Conservation (phyloP, 1,284 basidiomycete genomes). For the Leccinum solheimii region DNA sequence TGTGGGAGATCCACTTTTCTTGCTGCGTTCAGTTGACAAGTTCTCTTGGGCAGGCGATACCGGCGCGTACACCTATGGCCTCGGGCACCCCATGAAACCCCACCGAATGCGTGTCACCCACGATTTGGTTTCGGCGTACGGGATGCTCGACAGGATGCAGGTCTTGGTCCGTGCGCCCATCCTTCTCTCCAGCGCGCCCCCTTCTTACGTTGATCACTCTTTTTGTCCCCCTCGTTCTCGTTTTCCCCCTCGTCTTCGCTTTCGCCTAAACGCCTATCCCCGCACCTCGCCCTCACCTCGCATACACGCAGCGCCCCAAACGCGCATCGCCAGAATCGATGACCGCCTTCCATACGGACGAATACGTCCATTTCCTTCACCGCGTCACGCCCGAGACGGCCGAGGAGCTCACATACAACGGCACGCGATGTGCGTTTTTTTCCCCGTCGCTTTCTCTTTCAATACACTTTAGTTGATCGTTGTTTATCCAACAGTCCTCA, state of each 20-base stretch:
- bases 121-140: slow-evolving; percentile 88
- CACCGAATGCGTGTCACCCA: slow-evolving; percentile 93
- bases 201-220: too few species aligned
- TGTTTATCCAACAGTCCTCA: slow-evolving; percentile 64
- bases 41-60: slow-evolving; percentile 60
- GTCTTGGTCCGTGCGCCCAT: background rate
- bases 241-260: too few species aligned
- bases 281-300: background rate
- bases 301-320: slow-evolving; percentile 50
- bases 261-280: background rate
- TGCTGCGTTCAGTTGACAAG: background rate
- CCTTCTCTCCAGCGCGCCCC: background rate
- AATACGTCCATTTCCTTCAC: slow-evolving; percentile 91
- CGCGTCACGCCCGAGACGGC: slow-evolving; percentile 88
- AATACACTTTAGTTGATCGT: slow-evolving; percentile 6
- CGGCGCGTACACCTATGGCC: slow-evolving; percentile 83
- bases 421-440: slow-evolving; percentile 60
- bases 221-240: too few species aligned
- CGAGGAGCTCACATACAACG: slow-evolving; percentile 81
- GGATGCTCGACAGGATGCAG: slow-evolving; percentile 89
- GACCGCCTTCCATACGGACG: slow-evolving; percentile 96
- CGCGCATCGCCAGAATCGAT: slow-evolving; percentile 76
- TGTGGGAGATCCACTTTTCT: slow-evolving; percentile 7
- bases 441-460: background rate
- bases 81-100: slow-evolving; percentile 94